Percentiles rank a stretch among this genome's conserved stretches.
Evolutionary conservation across 2,329 filamentous ascomycete genomes (phyloP).

Genomic region (Pleomassaria siparia): DNA sequence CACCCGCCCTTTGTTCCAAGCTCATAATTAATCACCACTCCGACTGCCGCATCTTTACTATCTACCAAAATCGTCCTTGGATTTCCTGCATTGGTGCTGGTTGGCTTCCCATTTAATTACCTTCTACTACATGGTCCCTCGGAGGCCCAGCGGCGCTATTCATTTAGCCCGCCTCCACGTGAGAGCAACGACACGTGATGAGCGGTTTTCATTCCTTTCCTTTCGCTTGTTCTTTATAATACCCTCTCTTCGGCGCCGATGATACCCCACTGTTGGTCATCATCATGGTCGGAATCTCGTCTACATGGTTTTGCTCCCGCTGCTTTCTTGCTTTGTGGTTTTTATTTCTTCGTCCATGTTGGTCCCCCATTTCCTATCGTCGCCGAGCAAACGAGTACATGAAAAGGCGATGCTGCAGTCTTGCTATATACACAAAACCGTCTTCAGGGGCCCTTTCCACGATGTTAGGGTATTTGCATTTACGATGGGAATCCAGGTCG

Average conservation of each 20-base stretch:
- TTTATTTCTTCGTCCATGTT: conserved; percentile 6
- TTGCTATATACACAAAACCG: conserved; percentile 5
- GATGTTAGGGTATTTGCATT: neutral
- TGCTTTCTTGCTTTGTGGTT: conserved; percentile 4
- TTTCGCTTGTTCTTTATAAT: neutral
- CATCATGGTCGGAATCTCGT: conserved; percentile 4
- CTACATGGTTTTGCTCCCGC: conserved; percentile 2
- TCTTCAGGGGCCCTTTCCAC: conserved; percentile 1
- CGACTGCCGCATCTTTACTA: conserved; percentile 1
- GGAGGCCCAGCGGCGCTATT: conserved; percentile 4
- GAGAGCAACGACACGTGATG: conserved; percentile 13
- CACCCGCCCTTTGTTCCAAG: conserved; percentile 17
- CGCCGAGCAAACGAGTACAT: neutral
- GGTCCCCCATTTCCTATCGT: conserved; percentile 3
- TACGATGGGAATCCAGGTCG: conserved; percentile 1
- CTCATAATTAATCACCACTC: neutral
- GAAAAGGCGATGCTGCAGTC: conserved; percentile 1
- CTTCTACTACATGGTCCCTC: neutral
- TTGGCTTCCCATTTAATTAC: neutral
- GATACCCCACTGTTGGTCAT: conserved; percentile 12
- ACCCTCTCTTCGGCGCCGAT: conserved; percentile 9
- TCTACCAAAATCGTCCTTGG: conserved; percentile 5
- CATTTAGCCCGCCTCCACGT: conserved; percentile 12
- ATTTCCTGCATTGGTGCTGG: conserved; percentile 8
- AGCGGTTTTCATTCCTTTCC: conserved; percentile 4